A percentile compares a stretch with the other conserved stretches of the same genome.
Conservation (phyloP, 768 basidiomycete species). For the Pisolithus albus region DNA sequence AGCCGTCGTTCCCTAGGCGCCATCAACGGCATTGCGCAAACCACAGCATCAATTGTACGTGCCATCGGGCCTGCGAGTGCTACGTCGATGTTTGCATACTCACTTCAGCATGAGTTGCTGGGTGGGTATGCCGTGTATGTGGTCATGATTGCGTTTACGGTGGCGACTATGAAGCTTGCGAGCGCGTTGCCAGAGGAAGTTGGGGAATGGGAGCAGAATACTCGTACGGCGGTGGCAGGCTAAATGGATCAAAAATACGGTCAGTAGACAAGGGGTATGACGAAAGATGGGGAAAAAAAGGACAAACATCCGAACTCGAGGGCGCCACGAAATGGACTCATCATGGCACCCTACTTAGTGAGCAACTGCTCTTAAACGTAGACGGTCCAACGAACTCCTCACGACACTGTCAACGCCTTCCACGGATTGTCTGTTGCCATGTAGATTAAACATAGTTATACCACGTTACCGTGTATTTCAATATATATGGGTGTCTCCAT, state of each 20-base stretch:
- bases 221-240: background rate
- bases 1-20: slow-evolving; percentile 62
- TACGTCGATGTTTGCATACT: slow-evolving; percentile 23
- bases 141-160: slow-evolving; percentile 3
- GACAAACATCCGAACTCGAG: no score
- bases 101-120: slow-evolving; percentile 17
- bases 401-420: no score
- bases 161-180: slow-evolving; percentile 1
- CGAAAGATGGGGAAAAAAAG: no score
- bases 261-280: no score
- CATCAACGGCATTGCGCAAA: slow-evolving; percentile 51
- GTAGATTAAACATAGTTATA: no score
- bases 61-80: slow-evolving; percentile 22
- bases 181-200: background rate
- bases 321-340: no score
- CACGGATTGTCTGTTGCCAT: no score
- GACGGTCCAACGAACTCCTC: no score
- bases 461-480: no score
- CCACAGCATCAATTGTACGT: slow-evolving; percentile 23
- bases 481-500: no score
- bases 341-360: no score
- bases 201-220: background rate
- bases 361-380: no score
- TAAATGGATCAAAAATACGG: background rate
- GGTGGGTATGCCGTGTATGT: slow-evolving; percentile 22